Evolutionary conservation across 371 early-diverging fungal species (phyloP).

Genomic region (Mucor plumbeus): DNA sequence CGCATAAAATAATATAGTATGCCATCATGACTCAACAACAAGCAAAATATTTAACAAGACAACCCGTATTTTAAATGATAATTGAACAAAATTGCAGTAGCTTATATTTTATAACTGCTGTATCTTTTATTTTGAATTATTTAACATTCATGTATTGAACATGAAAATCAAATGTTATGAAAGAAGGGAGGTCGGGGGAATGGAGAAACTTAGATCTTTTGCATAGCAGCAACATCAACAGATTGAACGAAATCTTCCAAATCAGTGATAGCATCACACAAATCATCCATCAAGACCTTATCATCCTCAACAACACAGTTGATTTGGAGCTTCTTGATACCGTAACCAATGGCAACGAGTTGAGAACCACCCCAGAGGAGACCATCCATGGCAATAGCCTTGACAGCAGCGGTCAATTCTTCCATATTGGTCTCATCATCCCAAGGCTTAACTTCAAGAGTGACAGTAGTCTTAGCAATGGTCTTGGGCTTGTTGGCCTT

Average conservation of each 20-base stretch:
- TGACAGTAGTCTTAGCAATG: slow-evolving; percentile 92
- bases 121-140: neutral
- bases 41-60: too few species aligned
- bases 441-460: slow-evolving; percentile 97
- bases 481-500: slow-evolving; percentile 93
- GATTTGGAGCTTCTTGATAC: slow-evolving; percentile 90
- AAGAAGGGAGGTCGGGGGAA: neutral
- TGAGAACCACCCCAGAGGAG: slow-evolving; percentile 88
- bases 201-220: slow-evolving; percentile 80
- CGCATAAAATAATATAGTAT: too few species aligned
- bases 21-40: too few species aligned
- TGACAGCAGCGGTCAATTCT: slow-evolving; percentile 77
- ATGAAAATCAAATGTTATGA: neutral
- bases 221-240: slow-evolving; percentile 92
- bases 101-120: neutral
- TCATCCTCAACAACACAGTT: slow-evolving; percentile 93
- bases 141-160: neutral
- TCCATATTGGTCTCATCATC: slow-evolving; percentile 94
- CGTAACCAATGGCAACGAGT: slow-evolving; percentile 87
- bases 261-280: slow-evolving; percentile 77
- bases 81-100: slow-evolving; percentile 6
- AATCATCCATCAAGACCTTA: slow-evolving; percentile 77
- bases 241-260: slow-evolving; percentile 92
- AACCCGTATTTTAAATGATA: neutral
- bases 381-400: slow-evolving; percentile 86